phyloP scores from a whole-genome alignment of 2,329 filamentous ascomycete genomes.

The Ophiostoma australiae region DNA sequence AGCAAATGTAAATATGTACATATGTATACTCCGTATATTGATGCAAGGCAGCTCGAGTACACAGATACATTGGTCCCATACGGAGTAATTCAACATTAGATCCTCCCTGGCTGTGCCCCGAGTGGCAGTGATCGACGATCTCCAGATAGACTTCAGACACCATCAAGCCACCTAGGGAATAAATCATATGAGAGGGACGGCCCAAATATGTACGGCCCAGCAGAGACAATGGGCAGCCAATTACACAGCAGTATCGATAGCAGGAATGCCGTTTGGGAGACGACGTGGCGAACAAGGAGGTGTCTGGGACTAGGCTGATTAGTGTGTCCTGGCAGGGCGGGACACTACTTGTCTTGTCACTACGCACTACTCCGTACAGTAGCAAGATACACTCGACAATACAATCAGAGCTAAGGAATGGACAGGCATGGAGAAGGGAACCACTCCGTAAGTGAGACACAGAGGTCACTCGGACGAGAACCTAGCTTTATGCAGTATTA shows the following conservation, averaged over 20 bases:
- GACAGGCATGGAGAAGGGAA: not conserved
- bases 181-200: not conserved
- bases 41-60: not conserved
- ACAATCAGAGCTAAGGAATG: not conserved
- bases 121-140: not conserved
- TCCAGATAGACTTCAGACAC: not conserved
- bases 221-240: not conserved
- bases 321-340: not conserved
- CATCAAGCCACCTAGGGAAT: not conserved
- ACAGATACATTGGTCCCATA: not conserved
- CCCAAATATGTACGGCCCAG: not conserved
- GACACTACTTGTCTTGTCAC: not conserved
- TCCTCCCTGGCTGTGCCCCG: not conserved
- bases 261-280: not conserved
- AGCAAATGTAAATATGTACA: too few species aligned
- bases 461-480: not conserved
- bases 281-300: not conserved
- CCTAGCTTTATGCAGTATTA: not conserved
- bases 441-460: not conserved
- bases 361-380: too few species aligned
- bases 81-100: not conserved
- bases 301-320: not conserved
- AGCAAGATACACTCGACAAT: not conserved
- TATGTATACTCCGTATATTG: not conserved
- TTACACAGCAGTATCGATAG: not conserved